These are phyloP conservation scores for Silene latifolia DNA, from an alignment of 148 eudicot species.

Conservation along the genomic window DNA sequence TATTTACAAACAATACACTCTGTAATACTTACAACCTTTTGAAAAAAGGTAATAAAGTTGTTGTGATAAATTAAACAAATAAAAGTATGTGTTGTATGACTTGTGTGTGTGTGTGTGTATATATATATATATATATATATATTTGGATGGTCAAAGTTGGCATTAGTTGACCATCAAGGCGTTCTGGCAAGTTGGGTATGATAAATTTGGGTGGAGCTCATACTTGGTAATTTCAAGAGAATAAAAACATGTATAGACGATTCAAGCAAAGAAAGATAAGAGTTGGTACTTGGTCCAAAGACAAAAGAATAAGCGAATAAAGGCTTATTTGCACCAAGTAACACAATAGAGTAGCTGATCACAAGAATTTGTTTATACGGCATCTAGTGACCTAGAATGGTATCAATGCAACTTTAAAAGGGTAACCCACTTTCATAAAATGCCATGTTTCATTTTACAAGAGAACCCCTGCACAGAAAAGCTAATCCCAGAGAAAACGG, in stretches of 20 bases:
- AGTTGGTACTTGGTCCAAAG: background rate
- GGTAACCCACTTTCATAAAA: background rate
- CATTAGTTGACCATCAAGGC: no score
- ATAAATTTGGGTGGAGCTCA: no score
- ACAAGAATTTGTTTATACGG: background rate
- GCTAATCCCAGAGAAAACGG: background rate
- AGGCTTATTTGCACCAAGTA: background rate
- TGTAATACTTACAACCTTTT: no score
- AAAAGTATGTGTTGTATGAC: no score
- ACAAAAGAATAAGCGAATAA: background rate
- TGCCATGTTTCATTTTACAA: background rate
- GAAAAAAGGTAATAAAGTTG: background rate
- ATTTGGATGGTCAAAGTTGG: no score
- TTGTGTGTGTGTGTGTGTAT: no score
- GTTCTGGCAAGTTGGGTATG: no score
- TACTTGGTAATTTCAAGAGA: no score
- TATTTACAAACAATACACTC: no score
- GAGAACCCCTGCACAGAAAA: background rate
- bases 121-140: no score
- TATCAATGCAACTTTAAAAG: background rate
- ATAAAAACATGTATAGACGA: background rate
- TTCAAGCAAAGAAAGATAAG: background rate
- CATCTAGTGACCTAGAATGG: background rate
- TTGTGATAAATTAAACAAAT: background rate
- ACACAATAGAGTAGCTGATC: background rate